Evolutionary conservation across 202 grass and related monocot genomes (phyloP), one percentile per base, ranked within the genome.

Genomic region (Setaria viridis): DNA sequence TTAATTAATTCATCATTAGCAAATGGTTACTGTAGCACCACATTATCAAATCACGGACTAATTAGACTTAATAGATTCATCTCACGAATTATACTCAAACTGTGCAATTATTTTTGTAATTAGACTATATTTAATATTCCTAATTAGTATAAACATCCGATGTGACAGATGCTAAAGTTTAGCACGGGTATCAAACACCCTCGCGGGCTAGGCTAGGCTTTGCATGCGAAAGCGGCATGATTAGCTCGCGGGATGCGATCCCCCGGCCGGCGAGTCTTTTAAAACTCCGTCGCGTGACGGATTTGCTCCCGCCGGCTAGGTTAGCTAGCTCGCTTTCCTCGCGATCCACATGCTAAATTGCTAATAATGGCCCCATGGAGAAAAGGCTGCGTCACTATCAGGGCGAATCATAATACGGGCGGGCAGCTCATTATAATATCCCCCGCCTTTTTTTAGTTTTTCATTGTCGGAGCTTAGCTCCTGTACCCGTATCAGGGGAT

Each of bases 371-470:
- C 7, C 55, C 10, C 11, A 9, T 62, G 65, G 15, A 1, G 19
- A 62, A 62, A 72, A 74, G 80, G 80, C 80, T 60, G 67, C 30
- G 29, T 73, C 69, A 9, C 39, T 3, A 12, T 62, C 19, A 9
- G 9, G 32, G 14, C 39, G 41, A 83, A 83, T 62, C 41, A 64
- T 51, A 9, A 37, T 4, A 21, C 4, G 5, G 17, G 8, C 15
- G n/a, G 6, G 51, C 4, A 13, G n/a, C 34, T 58, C 5, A 32
- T 48, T 66, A 72, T 51, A 63, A 37, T 37, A 1, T 3, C 54
- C 19, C 19, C 15, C 1, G 1, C 41, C 16, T 49, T 62, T 72
- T 73, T 12, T 41, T 25, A 25, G 25, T 25, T 25, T 25, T 25
- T 25, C 25, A 25, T 25, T 25, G 25, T 25, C 25, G 25, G 25